phyloP scores from a whole-genome alignment of 768 basidiomycete species.

The Omphalotus guepiniiformis region DNA sequence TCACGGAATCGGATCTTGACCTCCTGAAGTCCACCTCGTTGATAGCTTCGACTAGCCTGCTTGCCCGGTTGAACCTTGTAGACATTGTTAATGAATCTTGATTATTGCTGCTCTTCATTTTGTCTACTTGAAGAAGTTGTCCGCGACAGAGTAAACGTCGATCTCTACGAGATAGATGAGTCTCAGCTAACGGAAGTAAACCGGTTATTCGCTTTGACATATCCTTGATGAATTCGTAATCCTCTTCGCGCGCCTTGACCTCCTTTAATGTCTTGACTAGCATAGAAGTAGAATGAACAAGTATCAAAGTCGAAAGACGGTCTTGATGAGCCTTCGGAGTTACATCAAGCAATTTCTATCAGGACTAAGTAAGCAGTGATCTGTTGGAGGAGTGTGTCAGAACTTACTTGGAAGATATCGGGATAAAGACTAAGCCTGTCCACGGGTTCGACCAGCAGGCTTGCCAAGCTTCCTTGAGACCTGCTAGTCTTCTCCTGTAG shows the following conservation, averaged over 20 bases:
- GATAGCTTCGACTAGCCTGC: slow-evolving; percentile 36
- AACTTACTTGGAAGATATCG: slow-evolving; percentile 65
- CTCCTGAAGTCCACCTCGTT: slow-evolving; percentile 39
- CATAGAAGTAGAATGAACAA: slow-evolving; percentile 62
- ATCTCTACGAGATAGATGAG: slow-evolving; percentile 62
- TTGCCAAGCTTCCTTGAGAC: slow-evolving; percentile 49
- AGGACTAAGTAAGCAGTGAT: slow-evolving; percentile 7
- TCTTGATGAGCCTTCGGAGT: slow-evolving; percentile 72
- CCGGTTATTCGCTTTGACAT: slow-evolving; percentile 58
- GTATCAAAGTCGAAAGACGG: slow-evolving; percentile 62
- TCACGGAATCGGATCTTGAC: slow-evolving; percentile 33
- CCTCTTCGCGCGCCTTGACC: slow-evolving; percentile 83
- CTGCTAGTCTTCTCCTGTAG: slow-evolving; percentile 56
- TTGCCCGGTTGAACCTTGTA: slow-evolving; percentile 21
- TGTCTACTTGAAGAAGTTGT: slow-evolving; percentile 42
- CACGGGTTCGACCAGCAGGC: slow-evolving; percentile 72
- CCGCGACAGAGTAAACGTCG: slow-evolving; percentile 74
- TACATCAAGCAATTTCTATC: slow-evolving; percentile 61
- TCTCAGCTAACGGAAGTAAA: slow-evolving; percentile 36
- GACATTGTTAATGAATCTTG: no score
- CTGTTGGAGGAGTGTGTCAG: background rate
- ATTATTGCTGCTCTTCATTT: slow-evolving; percentile 15
- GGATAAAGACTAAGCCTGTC: slow-evolving; percentile 69
- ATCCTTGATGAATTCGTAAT: slow-evolving; percentile 70
- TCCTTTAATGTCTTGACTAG: slow-evolving; percentile 78